These are phyloP conservation scores for Pholiota conissans DNA, from an alignment of 768 basidiomycete species.

Conservation along the genomic window DNA sequence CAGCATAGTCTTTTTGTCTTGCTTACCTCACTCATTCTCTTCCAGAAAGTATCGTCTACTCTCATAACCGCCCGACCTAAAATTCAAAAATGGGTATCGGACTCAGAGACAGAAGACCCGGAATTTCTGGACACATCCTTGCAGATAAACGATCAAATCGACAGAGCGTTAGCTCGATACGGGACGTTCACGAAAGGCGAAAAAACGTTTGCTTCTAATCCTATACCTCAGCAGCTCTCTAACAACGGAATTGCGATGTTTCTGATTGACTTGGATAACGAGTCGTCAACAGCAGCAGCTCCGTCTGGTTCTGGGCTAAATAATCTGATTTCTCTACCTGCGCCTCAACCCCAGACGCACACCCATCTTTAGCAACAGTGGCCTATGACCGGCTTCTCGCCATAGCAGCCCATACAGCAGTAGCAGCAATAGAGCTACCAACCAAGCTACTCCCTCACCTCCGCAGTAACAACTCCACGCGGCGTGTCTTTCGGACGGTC, in stretches of 20 bases:
- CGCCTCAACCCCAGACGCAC: constrained; percentile 5
- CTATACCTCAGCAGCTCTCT: constrained; percentile 63
- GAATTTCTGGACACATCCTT: constrained; percentile 92
- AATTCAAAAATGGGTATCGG: constrained; percentile 97
- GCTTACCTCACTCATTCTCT: constrained; percentile 6
- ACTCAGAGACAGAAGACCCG: constrained; percentile 86
- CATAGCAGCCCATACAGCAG: constrained; percentile 1
- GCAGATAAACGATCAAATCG: constrained; percentile 97
- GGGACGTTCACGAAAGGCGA: constrained; percentile 94
- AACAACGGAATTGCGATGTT: constrained; percentile 37
- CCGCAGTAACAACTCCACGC: constrained; percentile 20
- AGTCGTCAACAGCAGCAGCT: constrained; percentile 21
- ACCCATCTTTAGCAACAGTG: constrained; percentile 16
- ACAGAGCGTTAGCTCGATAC: constrained; percentile 85
- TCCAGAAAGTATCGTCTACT: constrained; percentile 86
- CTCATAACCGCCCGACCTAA: constrained; percentile 84
- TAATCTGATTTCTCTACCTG: constrained; percentile 44
- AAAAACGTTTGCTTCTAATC: constrained; percentile 64
- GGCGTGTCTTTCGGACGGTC: constrained; percentile 10
- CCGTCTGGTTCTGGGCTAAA: constrained; percentile 32
- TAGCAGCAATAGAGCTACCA: constrained; percentile 9
- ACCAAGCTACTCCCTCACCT: constrained; percentile 2
- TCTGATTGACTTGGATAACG: constrained; percentile 80
- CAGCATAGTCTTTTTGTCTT: background rate
- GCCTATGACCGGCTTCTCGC: background rate